phyloP scores from a whole-genome alignment of 2,329 filamentous ascomycete genomes.

The Apiospora rasikravindrae region DNA sequence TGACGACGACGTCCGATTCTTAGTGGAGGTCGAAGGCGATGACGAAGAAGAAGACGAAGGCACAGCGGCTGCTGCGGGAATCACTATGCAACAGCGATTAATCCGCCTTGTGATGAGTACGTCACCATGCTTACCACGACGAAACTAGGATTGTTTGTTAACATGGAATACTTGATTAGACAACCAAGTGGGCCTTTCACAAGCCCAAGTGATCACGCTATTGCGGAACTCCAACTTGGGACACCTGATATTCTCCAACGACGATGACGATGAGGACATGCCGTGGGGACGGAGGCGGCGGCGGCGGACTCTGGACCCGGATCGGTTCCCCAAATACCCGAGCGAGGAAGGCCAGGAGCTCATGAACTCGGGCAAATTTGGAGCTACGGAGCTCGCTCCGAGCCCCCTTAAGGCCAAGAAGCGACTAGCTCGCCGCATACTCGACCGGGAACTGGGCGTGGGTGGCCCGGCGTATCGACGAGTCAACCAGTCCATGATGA shows the following conservation, averaged over 20 bases:
- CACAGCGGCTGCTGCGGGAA: slow-evolving; percentile 28
- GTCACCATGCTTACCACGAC: slow-evolving; percentile 19
- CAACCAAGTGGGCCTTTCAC: slow-evolving; percentile 32
- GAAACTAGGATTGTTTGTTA: slow-evolving; percentile 37
- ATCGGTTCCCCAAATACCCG: slow-evolving; percentile 81
- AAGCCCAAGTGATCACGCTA: slow-evolving; percentile 48
- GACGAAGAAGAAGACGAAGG: slow-evolving; percentile 34
- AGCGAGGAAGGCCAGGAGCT: slow-evolving; percentile 76
- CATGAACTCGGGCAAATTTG: slow-evolving; percentile 85
- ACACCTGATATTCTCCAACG: slow-evolving; percentile 42
- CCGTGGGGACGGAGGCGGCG: slow-evolving; percentile 51
- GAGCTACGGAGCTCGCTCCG: slow-evolving; percentile 58
- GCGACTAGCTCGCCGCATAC: slow-evolving; percentile 70
- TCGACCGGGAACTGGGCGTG: slow-evolving; percentile 83
- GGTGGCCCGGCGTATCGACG: slow-evolving; percentile 63
- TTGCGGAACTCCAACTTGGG: slow-evolving; percentile 46
- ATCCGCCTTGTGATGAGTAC: slow-evolving; percentile 39
- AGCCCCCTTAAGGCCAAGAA: slow-evolving; percentile 58
- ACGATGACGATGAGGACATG: slow-evolving; percentile 41
- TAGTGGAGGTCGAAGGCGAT: slow-evolving; percentile 39
- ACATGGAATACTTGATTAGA: slow-evolving; percentile 33
- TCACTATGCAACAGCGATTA: slow-evolving; percentile 28
- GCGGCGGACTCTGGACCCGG: slow-evolving; percentile 49
- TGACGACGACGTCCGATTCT: slow-evolving; percentile 35
- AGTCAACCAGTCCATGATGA: slow-evolving; percentile 68